Base-by-base conservation (phyloP, 2,329 filamentous ascomycete species). In the Zopfia rhizophila region DNA sequence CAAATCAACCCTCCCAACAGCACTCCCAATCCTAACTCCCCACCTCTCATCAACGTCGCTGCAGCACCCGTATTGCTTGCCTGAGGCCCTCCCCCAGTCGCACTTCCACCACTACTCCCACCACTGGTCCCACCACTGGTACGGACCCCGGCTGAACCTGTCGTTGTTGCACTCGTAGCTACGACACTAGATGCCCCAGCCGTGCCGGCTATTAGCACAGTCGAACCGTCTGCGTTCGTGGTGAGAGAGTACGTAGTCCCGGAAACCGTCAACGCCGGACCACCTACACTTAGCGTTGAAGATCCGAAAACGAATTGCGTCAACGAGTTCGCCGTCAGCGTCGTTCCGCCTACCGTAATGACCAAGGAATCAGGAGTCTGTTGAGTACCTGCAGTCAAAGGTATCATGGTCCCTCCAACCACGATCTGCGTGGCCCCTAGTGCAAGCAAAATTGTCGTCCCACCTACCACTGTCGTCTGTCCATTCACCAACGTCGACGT, bases 241-340 rank as follows among this genome's bases (percentile, higher is more conserved):
- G 41, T 45, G 13, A 50, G n/a, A 4, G 18, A 16, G 22, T 46
- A 46, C 12, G 47, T 51, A n/a, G 47, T 51, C 4, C 47, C 47
- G 16, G 10, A 18, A 3, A 39, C 37, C 7, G 38, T 51, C 5
- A 51, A 13, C 24, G 38, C 37, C 7, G 47, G 28, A n/a, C 47
- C 48, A 24, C 41, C 39, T 2, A 32, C 23, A 13, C 32, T 45
- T 11, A 52, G 22, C 5, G 48, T 48, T 21, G 16, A 24, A n/a
- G 19, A 13, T 3, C 18, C 37, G 18, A 48, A 19, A 7, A 45
- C 18, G 31, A 48, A 49, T 19, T 52, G 49, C 18, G 45, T 41
- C 3, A 27, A 4, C 2, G 39, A 48, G 19, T 47, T 43, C 23
- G 46, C 42, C 6, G 42, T 46, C 28, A 53, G 23, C 7, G 43